A percentile compares a stretch with the other conserved stretches of the same genome.
phyloP scores from a whole-genome alignment of 163 green algal genomes.

The Chlamydomonas reinhardtii region DNA sequence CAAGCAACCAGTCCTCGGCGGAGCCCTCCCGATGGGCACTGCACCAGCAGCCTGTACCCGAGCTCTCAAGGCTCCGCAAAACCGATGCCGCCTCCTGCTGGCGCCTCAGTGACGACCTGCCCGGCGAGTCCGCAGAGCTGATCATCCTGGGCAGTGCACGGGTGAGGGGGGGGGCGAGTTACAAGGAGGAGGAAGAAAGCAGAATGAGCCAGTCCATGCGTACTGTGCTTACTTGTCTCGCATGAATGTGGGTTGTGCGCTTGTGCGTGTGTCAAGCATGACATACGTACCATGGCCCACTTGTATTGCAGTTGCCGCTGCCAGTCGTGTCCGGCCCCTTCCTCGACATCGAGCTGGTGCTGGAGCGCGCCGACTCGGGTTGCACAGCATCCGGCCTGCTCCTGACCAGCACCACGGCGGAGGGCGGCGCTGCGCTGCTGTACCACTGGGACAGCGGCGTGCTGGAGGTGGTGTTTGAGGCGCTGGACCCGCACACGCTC shows the following conservation, averaged over 20 bases:
- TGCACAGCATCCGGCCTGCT: slow-evolving; percentile 67
- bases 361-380: too few species aligned
- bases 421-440: slow-evolving; percentile 83
- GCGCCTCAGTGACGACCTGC: slow-evolving; percentile 4
- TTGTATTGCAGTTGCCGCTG: slow-evolving; percentile 33
- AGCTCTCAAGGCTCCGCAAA: slow-evolving; percentile 64
- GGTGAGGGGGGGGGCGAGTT: background rate
- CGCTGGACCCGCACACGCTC: slow-evolving; percentile 70
- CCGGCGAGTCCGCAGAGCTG: background rate
- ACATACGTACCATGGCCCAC: too few species aligned
- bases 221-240: too few species aligned
- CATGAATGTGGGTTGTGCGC: too few species aligned
- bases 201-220: too few species aligned
- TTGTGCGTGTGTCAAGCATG: too few species aligned
- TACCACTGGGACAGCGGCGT: slow-evolving; percentile 83
- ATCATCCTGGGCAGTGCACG: slow-evolving; percentile 29
- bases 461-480: slow-evolving; percentile 74
- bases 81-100: background rate
- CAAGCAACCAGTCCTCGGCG: background rate
- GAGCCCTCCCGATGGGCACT: background rate
- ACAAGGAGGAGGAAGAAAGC: too few species aligned
- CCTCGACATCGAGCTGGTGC: slow-evolving; percentile 10
- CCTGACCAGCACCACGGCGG: slow-evolving; percentile 71
- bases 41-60: slow-evolving; percentile 70
- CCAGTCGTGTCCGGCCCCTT: slow-evolving; percentile 33